A percentile compares a stretch with the other conserved stretches of the same genome.
These are phyloP conservation scores for Xylona heveae DNA, from an alignment of 495 filamentous ascomycete species.

Conservation along the genomic window DNA sequence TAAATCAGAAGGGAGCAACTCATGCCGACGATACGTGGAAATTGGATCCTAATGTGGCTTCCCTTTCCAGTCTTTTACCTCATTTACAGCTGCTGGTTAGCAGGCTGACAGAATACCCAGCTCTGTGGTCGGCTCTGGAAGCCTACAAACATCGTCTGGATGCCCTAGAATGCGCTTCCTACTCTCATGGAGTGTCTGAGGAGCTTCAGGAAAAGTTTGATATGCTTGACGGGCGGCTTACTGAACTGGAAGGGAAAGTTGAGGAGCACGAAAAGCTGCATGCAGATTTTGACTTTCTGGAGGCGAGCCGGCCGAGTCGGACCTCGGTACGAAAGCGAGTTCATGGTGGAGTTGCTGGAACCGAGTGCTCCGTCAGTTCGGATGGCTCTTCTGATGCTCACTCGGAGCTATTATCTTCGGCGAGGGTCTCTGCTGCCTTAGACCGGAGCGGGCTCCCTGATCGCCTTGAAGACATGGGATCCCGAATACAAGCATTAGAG, in stretches of 20 bases:
- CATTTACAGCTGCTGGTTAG: slow-evolving; percentile 5
- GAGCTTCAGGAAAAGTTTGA: slow-evolving; percentile 36
- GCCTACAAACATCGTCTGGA: slow-evolving; percentile 34
- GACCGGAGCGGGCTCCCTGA: slow-evolving; percentile 20
- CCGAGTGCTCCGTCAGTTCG: slow-evolving; percentile 2
- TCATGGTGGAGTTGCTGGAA: background rate
- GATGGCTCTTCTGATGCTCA: slow-evolving; percentile 1
- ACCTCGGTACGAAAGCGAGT: slow-evolving; percentile 3
- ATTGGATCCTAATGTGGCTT: background rate
- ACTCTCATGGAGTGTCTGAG: slow-evolving; percentile 32
- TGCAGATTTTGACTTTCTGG: slow-evolving; percentile 19
- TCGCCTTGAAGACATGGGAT: slow-evolving; percentile 31
- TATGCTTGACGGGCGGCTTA: slow-evolving; percentile 29
- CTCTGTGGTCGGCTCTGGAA: slow-evolving; percentile 19
- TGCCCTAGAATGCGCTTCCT: slow-evolving; percentile 35
- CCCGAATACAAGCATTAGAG: slow-evolving; percentile 33
- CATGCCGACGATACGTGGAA: no score
- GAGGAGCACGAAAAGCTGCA: slow-evolving; percentile 33
- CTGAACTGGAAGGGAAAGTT: slow-evolving; percentile 38
- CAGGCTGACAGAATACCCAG: slow-evolving; percentile 10
- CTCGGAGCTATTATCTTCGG: no score
- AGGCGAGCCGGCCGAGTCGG: background rate
- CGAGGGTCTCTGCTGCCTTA: slow-evolving; percentile 2
- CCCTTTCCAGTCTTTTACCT: background rate
- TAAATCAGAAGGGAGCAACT: no score